phyloP scores from a whole-genome alignment of 2,329 filamentous ascomycete genomes.

The Colletotrichum sansevieriae region DNA sequence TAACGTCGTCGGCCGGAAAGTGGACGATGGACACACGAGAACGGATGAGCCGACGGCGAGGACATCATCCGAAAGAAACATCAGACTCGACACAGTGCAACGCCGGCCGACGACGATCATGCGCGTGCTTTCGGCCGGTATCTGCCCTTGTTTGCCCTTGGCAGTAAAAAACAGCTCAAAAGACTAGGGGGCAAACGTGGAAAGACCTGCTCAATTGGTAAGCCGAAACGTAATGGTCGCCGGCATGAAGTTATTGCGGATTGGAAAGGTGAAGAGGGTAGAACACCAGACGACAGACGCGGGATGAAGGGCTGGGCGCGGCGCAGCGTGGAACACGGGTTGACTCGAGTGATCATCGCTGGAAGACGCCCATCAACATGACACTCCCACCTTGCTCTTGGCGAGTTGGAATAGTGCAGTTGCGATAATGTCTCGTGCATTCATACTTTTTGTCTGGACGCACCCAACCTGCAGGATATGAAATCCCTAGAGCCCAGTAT shows the following conservation, averaged over 20 bases:
- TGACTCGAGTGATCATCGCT: neutral
- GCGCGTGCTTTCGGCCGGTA: neutral
- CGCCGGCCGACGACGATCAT: slow-evolving; percentile 14
- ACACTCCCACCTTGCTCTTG: neutral
- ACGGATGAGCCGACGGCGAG: slow-evolving; percentile 18
- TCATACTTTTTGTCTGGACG: neutral
- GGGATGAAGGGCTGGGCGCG: slow-evolving; percentile 1
- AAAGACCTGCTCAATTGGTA: slow-evolving; percentile 10
- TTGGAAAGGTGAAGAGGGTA: neutral
- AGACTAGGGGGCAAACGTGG: neutral
- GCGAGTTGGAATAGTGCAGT: slow-evolving; percentile 6
- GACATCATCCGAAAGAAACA: slow-evolving; percentile 32
- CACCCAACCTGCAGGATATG: neutral
- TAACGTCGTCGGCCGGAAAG: slow-evolving; percentile 18
- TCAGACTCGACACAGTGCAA: slow-evolving; percentile 20
- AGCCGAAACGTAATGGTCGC: slow-evolving; percentile 26
- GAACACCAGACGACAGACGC: slow-evolving; percentile 12
- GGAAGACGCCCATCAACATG: neutral
- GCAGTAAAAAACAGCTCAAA: neutral
- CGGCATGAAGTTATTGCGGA: slow-evolving; percentile 1
- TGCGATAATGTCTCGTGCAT: neutral
- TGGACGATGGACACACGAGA: slow-evolving; percentile 14
- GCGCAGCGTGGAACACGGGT: neutral
- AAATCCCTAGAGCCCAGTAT: neutral
- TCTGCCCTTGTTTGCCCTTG: neutral